These are phyloP conservation scores for Trametes gibbosa DNA, from an alignment of 768 basidiomycete species.

Conservation along the genomic window DNA sequence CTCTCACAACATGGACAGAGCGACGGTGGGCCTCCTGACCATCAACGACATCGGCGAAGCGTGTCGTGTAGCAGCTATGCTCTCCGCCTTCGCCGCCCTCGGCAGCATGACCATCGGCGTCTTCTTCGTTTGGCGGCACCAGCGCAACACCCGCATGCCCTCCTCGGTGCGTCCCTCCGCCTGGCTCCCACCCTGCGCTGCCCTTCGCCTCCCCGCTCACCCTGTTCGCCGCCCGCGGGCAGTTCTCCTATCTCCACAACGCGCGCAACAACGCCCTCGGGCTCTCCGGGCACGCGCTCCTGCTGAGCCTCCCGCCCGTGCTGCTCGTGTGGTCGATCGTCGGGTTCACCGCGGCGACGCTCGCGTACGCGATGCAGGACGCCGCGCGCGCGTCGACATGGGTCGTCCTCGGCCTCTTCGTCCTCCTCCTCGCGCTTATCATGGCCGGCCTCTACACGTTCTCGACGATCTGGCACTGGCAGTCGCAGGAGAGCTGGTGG, in stretches of 20 bases:
- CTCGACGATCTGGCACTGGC: conserved; percentile 47
- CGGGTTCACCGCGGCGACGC: conserved; percentile 44
- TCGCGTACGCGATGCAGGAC: conserved; percentile 43
- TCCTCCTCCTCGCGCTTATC: conserved; percentile 39
- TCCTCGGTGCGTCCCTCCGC: conserved; percentile 31
- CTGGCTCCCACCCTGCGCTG: neutral
- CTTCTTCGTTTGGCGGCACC: conserved; percentile 56
- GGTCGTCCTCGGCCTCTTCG: conserved; percentile 40
- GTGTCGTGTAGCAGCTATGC: conserved; percentile 34
- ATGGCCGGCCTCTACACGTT: conserved; percentile 45
- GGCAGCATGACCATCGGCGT: conserved; percentile 55
- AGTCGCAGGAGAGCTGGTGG: conserved; percentile 6
- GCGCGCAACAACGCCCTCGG: conserved; percentile 44
- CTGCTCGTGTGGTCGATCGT: conserved; percentile 56
- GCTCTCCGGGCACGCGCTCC: conserved; percentile 47
- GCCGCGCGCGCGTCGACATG: conserved; percentile 34
- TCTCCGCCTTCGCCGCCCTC: conserved; percentile 49
- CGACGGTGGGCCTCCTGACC: conserved; percentile 49
- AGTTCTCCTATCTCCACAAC: conserved; percentile 57
- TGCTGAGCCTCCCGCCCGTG: conserved; percentile 51
- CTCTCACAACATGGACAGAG: conserved; percentile 28
- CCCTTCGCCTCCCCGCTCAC: neutral
- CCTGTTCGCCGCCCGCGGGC: no score
- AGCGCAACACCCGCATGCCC: conserved; percentile 42
- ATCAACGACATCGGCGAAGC: conserved; percentile 38